phyloP scores from a whole-genome alignment of 2,329 filamentous ascomycete species.

The Delphinella strobiligena region DNA sequence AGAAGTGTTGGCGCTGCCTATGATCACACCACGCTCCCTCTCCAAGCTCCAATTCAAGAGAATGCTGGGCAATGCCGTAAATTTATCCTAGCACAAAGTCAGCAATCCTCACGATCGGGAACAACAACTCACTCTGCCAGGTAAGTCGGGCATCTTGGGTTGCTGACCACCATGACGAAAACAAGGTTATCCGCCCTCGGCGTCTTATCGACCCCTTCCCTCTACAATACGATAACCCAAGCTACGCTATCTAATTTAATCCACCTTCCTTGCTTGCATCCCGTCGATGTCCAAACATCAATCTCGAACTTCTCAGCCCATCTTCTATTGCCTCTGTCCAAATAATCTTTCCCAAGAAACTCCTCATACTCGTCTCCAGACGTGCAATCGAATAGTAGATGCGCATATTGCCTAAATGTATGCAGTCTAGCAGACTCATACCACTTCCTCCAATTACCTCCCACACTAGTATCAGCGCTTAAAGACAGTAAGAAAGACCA shows the following conservation, averaged over 20 bases:
- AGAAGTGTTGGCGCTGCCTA: slow-evolving; percentile 37
- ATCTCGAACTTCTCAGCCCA: slow-evolving; percentile 20
- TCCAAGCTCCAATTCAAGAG: slow-evolving; percentile 20
- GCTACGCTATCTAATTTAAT: slow-evolving; percentile 14
- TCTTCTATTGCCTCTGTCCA: slow-evolving; percentile 4
- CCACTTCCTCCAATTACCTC: slow-evolving; percentile 34
- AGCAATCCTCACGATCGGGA: slow-evolving; percentile 17
- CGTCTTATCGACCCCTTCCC: too few relatives aligned
- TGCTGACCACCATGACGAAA: too few relatives aligned
- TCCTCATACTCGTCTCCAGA: slow-evolving; percentile 7
- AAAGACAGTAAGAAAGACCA: too few relatives aligned
- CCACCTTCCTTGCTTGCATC: slow-evolving; percentile 27
- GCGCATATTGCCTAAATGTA: slow-evolving; percentile 27
- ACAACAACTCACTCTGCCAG: slow-evolving; percentile 14
- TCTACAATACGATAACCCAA: too few relatives aligned
- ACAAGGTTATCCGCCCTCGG: too few relatives aligned
- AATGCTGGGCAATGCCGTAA: slow-evolving; percentile 26
- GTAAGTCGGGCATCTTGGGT: too few relatives aligned
- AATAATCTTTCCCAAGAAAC: slow-evolving; percentile 15
- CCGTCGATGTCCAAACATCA: slow-evolving; percentile 27
- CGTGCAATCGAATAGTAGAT: slow-evolving; percentile 22
- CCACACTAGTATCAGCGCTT: too few relatives aligned
- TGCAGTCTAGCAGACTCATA: slow-evolving; percentile 34
- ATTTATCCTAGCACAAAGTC: slow-evolving; percentile 17
- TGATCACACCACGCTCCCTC: slow-evolving; percentile 33